Base-by-base conservation (phyloP, 2,329 filamentous ascomycete species). In the Colletotrichum sp. region DNA sequence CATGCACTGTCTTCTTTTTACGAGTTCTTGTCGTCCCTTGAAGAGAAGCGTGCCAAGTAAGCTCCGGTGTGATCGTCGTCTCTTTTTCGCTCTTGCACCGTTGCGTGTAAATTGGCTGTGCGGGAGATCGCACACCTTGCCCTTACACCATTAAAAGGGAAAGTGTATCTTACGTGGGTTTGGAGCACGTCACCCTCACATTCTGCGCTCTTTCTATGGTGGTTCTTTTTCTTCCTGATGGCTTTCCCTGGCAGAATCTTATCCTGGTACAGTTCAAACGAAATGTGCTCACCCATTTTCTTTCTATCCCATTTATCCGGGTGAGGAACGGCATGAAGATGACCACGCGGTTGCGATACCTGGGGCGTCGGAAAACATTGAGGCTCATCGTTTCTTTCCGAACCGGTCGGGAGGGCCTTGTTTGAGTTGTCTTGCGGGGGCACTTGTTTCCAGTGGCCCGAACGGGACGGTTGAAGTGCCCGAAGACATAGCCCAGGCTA, bases 361-460 rank as follows among this genome's bases (percentile, higher is more conserved):
- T 26, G 55, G 55, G 16, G 43, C 48, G 64, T 66, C 69, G 32
- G 38, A n/a, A 48, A 24, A 32, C 36, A 52, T 1, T 36, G 32
- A 36, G 26, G 26, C 36, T 26, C 26, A 6, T 16, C n/a, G 63
- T 68, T 73, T 75, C 57, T 28, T 67, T 68, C 52, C 30, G 68
- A 60, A 18, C 24, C 15, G 32, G 67, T 34, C 36, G 68, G 43
- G 38, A 26, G 21, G 30, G 38, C 38, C 58, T 64, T 32, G 28
- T 52, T 52, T 52, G 12, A 52, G 43, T 52, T 52, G 43, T 5
- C 10, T 21, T 52, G 43, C 43, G 43, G 43, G n/a, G 43, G 16
- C 9, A 13, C 8, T 38, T 69, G 70, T 76, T 74, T 74, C 58
- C 65, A 69, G 71, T 52, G 48, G 65, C 48, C 57, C 67, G 65